Conservation (phyloP, 2,329 filamentous ascomycete genomes). For the Colletotrichum sp. region DNA sequence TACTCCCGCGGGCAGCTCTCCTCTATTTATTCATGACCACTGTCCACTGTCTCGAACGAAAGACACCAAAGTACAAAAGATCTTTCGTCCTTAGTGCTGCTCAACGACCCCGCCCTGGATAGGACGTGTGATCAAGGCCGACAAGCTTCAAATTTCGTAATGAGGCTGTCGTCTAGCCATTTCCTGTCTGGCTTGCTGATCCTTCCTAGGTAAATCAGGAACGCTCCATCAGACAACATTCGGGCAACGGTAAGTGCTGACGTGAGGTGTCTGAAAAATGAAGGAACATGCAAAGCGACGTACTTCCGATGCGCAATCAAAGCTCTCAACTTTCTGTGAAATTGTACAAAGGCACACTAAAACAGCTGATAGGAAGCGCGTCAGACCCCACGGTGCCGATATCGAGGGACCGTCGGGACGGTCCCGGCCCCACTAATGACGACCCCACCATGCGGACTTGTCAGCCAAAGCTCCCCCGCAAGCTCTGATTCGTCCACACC, state of each 20-base stretch:
- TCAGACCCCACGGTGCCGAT: background rate
- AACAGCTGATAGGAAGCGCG: background rate
- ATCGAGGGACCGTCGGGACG: background rate
- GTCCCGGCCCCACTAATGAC: background rate
- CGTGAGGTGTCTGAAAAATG: background rate
- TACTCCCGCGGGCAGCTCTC: background rate
- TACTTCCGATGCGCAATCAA: background rate
- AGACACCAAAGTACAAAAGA: background rate
- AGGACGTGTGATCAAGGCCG: background rate
- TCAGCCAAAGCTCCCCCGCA: background rate
- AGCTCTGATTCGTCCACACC: constrained; percentile 6
- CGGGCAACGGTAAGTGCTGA: background rate
- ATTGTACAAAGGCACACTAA: background rate
- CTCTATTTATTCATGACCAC: background rate
- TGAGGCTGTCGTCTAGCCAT: background rate
- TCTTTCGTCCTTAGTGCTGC: background rate
- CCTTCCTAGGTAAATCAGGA: background rate
- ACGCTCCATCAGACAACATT: background rate
- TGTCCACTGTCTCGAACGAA: background rate
- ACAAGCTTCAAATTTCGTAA: background rate
- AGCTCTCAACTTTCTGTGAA: background rate
- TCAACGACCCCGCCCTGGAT: background rate
- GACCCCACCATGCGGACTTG: background rate
- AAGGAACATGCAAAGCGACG: background rate
- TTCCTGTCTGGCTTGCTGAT: background rate